Evolutionary conservation across 2,329 filamentous ascomycete genomes (phyloP).

Genomic region (Cladophialophora chaetospira): DNA sequence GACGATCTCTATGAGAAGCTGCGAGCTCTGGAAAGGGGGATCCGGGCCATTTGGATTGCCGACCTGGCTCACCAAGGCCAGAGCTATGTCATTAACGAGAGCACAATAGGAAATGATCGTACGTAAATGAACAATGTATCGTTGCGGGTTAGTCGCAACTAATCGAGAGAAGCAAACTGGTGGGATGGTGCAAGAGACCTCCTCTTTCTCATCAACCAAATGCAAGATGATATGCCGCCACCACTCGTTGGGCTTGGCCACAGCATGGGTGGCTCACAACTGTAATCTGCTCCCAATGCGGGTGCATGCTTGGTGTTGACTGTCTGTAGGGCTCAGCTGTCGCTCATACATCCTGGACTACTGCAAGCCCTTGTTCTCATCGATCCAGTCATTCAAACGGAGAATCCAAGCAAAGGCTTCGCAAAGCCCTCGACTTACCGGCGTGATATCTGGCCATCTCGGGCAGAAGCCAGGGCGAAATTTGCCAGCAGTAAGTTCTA

Average conservation of each 20-base stretch:
- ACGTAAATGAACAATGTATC: slow-evolving; percentile 40
- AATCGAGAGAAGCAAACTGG: slow-evolving; percentile 67
- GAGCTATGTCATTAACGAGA: slow-evolving; percentile 76
- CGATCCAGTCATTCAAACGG: slow-evolving; percentile 55
- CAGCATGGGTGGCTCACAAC: slow-evolving; percentile 78
- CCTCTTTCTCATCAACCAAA: slow-evolving; percentile 79
- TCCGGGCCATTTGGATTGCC: slow-evolving; percentile 85
- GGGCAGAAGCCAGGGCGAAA: slow-evolving; percentile 64
- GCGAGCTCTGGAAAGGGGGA: slow-evolving; percentile 63
- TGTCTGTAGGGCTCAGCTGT: slow-evolving; percentile 18
- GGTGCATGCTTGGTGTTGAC: slow-evolving; percentile 2
- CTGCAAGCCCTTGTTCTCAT: slow-evolving; percentile 71
- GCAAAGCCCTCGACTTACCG: slow-evolving; percentile 71
- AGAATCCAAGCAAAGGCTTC: slow-evolving; percentile 43
- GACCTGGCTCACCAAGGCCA: slow-evolving; percentile 84
- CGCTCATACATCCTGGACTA: slow-evolving; percentile 68
- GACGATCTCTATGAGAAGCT: slow-evolving; percentile 70
- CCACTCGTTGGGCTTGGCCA: slow-evolving; percentile 85
- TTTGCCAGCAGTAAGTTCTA: slow-evolving; percentile 77
- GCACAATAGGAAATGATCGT: slow-evolving; percentile 80
- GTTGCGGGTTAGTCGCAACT: background rate
- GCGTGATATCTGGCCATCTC: slow-evolving; percentile 81
- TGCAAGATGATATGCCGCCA: slow-evolving; percentile 75
- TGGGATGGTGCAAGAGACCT: slow-evolving; percentile 83
- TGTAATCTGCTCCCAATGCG: slow-evolving; percentile 43